These are phyloP conservation scores for Wickerhamiella allomyrinae DNA, from an alignment of 805 yeast genomes.

Conservation along the genomic window DNA sequence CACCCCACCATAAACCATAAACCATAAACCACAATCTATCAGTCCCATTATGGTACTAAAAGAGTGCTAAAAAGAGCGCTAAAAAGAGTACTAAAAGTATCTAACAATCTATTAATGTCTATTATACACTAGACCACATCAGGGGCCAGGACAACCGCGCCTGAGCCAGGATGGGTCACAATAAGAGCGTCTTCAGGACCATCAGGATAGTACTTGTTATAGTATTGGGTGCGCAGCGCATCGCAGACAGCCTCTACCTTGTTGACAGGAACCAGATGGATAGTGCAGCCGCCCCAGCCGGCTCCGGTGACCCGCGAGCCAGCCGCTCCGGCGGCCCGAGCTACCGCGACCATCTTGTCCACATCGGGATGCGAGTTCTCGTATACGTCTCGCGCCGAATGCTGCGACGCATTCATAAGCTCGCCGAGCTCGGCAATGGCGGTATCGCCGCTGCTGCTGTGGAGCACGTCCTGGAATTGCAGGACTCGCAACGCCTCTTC, in stretches of 20 bases:
- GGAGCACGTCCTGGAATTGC: constrained; percentile 32
- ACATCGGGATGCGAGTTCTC: constrained; percentile 45
- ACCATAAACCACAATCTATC: too few species aligned
- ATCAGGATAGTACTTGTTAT: constrained; percentile 34
- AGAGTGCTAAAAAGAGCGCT: too few species aligned
- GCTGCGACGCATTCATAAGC: constrained; percentile 47
- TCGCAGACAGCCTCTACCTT: constrained; percentile 26
- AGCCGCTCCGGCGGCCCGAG: constrained; percentile 38
- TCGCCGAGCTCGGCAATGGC: constrained; percentile 36
- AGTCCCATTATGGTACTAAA: too few species aligned
- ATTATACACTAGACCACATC: not conserved
- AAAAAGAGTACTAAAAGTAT: too few species aligned
- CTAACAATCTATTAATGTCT: too few species aligned
- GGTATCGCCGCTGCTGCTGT: constrained; percentile 16
- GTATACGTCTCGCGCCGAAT: constrained; percentile 34
- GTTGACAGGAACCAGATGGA: constrained; percentile 41
- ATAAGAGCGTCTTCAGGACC: constrained; percentile 27
- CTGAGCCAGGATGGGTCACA: constrained; percentile 14
- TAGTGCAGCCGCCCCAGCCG: constrained; percentile 64
- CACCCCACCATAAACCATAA: too few species aligned
- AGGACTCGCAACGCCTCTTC: constrained; percentile 47
- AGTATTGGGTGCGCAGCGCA: constrained; percentile 39
- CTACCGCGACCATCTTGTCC: constrained; percentile 40
- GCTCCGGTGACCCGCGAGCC: constrained; percentile 71
- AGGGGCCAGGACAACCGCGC: constrained; percentile 10